These are phyloP conservation scores for Testicularia cyperi DNA, from an alignment of 1,284 basidiomycete genomes.

Conservation along the genomic window DNA sequence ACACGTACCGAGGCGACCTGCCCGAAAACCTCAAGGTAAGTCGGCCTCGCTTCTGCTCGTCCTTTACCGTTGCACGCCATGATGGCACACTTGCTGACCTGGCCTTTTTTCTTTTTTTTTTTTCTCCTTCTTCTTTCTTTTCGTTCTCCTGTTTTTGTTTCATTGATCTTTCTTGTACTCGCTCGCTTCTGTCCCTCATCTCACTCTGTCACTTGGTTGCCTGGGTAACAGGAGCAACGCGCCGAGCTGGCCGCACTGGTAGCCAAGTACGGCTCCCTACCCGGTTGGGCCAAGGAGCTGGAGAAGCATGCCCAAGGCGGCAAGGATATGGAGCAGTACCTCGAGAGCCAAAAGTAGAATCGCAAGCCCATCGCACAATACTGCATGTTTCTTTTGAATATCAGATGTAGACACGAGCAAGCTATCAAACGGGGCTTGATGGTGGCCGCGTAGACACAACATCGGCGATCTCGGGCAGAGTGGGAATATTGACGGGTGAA, in stretches of 20 bases:
- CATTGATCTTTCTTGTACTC: background rate
- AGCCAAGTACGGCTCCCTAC: constrained; percentile 77
- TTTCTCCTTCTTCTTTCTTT: too few relatives aligned
- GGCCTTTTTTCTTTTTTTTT: too few relatives aligned
- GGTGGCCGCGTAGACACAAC: too few relatives aligned
- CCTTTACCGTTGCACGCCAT: background rate
- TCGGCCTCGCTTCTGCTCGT: too few relatives aligned
- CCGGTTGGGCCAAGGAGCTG: constrained; percentile 80
- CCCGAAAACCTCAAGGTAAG: constrained; percentile 64
- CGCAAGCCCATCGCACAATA: too few relatives aligned
- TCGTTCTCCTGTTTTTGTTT: background rate
- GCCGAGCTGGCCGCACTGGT: constrained; percentile 74
- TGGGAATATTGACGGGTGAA: too few relatives aligned
- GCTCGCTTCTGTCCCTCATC: background rate
- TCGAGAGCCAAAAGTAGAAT: constrained; percentile 1
- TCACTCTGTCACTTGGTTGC: background rate
- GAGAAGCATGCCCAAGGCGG: constrained; percentile 78
- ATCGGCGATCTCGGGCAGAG: too few relatives aligned
- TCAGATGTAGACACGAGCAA: too few relatives aligned
- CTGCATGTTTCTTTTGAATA: too few relatives aligned
- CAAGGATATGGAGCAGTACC: constrained; percentile 65
- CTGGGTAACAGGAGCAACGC: constrained; percentile 69
- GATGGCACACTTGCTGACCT: background rate
- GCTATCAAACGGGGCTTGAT: too few relatives aligned
- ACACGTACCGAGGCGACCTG: constrained; percentile 68